These are phyloP conservation scores for Asterionellopsis glacialis DNA, from an alignment of 108 stramenopile genomes.

Conservation along the genomic window DNA sequence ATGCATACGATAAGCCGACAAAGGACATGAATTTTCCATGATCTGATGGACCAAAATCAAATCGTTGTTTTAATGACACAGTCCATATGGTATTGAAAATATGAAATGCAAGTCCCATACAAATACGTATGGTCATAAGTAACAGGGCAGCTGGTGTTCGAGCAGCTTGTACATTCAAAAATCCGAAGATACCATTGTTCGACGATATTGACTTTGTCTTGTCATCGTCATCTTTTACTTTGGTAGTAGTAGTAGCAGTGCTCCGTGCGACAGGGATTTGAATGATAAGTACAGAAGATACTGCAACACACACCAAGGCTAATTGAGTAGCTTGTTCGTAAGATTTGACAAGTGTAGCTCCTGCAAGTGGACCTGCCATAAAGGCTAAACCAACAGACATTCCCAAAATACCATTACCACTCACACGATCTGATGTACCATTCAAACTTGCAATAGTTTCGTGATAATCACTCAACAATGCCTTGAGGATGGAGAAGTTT, in stretches of 20 bases:
- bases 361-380: slow-evolving; percentile 72
- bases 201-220: slow-evolving; percentile 1
- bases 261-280: slow-evolving; percentile 21
- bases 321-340: slow-evolving; percentile 47
- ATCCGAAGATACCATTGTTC: slow-evolving; percentile 19
- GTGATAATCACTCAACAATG: slow-evolving; percentile 65
- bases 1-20: slow-evolving; percentile 73
- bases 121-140: slow-evolving; percentile 45
- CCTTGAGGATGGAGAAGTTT: slow-evolving; percentile 73
- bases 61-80: slow-evolving; percentile 60
- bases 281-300: slow-evolving; percentile 28
- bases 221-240: slow-evolving; percentile 1
- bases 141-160: slow-evolving; percentile 57
- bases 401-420: slow-evolving; percentile 67
- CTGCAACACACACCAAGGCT: slow-evolving; percentile 37
- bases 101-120: slow-evolving; percentile 78
- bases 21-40: slow-evolving; percentile 79
- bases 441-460: slow-evolving; percentile 28
- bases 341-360: slow-evolving; percentile 29
- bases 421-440: slow-evolving; percentile 37
- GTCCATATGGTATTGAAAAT: slow-evolving; percentile 84
- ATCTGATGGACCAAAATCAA: slow-evolving; percentile 71
- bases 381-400: slow-evolving; percentile 82
- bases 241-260: slow-evolving; percentile 7
- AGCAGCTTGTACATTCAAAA: slow-evolving; percentile 41